These are phyloP conservation scores for Sordariomycetes sp. DNA, from an alignment of 2,329 filamentous ascomycete genomes.

Conservation along the genomic window DNA sequence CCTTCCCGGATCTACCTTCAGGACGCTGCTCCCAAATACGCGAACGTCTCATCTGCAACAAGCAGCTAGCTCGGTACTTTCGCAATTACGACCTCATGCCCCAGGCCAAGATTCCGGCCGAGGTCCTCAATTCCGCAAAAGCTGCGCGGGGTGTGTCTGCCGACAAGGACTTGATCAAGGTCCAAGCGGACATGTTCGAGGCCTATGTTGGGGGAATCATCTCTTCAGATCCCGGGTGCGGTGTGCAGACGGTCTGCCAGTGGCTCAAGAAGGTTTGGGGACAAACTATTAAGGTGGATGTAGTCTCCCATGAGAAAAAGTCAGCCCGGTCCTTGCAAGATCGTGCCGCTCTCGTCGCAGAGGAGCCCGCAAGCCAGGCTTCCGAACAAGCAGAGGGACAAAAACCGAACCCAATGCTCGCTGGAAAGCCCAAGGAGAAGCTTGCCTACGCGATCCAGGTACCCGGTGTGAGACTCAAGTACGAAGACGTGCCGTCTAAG, in stretches of 20 bases:
- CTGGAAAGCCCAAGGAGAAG: conserved; percentile 16
- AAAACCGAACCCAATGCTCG: not conserved
- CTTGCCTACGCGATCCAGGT: conserved; percentile 34
- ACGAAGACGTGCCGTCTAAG: conserved; percentile 42
- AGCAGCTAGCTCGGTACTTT: conserved; percentile 63
- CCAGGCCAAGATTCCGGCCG: conserved; percentile 46
- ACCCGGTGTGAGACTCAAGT: conserved; percentile 50
- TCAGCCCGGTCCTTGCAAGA: no score
- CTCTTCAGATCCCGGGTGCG: conserved; percentile 53
- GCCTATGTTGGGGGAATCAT: conserved; percentile 73
- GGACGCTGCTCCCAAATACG: conserved; percentile 69
- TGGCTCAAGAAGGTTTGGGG: conserved; percentile 76
- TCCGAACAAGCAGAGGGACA: not conserved
- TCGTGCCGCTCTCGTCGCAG: no score
- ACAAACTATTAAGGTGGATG: conserved; percentile 48
- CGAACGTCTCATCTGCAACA: conserved; percentile 73
- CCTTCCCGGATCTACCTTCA: conserved; percentile 54
- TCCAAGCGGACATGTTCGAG: conserved; percentile 81
- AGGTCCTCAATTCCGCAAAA: conserved; percentile 20
- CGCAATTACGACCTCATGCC: conserved; percentile 61
- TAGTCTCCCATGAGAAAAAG: conserved; percentile 30
- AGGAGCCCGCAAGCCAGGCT: not conserved
- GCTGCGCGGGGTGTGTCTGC: conserved; percentile 19
- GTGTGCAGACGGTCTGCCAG: conserved; percentile 48
- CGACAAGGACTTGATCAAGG: conserved; percentile 55